Evolutionary conservation across 768 basidiomycete species (phyloP), one percentile per base, ranked within the genome.

Genomic region (Phlebiopsis gigantea): DNA sequence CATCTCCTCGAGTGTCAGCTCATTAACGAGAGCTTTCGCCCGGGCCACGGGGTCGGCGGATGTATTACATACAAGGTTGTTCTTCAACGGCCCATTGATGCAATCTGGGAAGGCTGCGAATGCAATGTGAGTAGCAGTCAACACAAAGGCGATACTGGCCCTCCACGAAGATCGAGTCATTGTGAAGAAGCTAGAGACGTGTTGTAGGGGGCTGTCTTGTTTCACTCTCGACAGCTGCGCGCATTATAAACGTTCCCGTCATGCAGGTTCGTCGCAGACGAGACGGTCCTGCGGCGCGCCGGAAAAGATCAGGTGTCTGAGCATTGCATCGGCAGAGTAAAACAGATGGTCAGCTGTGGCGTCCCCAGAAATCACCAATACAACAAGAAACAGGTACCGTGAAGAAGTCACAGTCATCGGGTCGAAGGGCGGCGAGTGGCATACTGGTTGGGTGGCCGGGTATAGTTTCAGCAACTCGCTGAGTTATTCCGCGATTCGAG

Each of bases 1-100:
- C 55, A 82, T 66, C 59, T 84, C 82, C 15, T 71, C 71, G 29
- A 77, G 71, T 12, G 78, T 82, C 63, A 83, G 79, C 58, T 76
- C 67, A 44, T 71, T 59, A 48, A 83, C 71, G 52, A 83, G 66
- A 15, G 79, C 77, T n/a, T 71, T 68, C 7, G 82, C 82, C 15
- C 82, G 76, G 26, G 76, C 72, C 6, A 71, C 62, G 15, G 78
- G 66, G 58, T 75, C 73, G 55, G 75, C 70, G 26, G 75, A 66
- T 5, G 72, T 72, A 61, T 82, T 72, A 65, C 81, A 83, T 29
- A 82, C 77, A 7, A 67, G 65, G 55, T 76, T 81, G 19, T 66
- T 68, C 43, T 71, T 73, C 56, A 83, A 69, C 2, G 79, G 79
- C 0, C 71, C 75, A 29, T 66, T 71, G n/a, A 64, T 62, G 48